A percentile compares a stretch with the other conserved stretches of the same genome.
Conservation (phyloP, 768 basidiomycete genomes). For the Mycena maculata region DNA sequence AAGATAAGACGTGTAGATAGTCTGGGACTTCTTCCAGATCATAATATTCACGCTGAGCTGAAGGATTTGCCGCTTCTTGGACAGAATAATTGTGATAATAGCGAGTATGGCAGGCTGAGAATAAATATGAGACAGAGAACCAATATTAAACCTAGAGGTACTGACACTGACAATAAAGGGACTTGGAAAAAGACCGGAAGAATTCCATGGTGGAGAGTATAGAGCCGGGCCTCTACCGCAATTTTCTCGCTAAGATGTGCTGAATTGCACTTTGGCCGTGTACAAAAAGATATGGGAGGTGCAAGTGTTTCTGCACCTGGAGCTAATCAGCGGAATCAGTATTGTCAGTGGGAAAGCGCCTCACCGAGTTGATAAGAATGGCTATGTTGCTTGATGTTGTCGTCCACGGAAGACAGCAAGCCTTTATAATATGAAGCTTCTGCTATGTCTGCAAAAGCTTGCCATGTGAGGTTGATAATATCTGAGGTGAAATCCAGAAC, state of each 20-base stretch:
- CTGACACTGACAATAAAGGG: conserved; percentile 16
- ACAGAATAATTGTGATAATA: conserved; percentile 19
- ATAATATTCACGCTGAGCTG: background rate
- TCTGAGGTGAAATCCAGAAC: background rate
- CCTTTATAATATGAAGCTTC: background rate
- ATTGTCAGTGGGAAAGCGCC: too few species aligned
- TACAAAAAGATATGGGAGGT: too few species aligned
- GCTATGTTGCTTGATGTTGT: too few species aligned
- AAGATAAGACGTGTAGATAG: background rate
- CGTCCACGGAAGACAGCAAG: too few species aligned
- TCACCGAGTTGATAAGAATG: too few species aligned
- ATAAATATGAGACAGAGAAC: background rate
- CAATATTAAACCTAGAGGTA: background rate
- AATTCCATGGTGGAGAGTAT: conserved; percentile 12
- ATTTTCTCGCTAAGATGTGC: background rate
- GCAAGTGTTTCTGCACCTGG: too few species aligned
- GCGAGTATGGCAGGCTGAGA: background rate
- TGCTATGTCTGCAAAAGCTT: conserved; percentile 11
- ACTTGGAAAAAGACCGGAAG: conserved; percentile 19
- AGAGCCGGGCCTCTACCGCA: background rate
- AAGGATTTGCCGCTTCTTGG: background rate
- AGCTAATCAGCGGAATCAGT: too few species aligned
- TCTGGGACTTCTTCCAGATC: background rate
- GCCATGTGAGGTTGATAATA: background rate
- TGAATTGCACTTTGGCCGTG: background rate